Conservation (phyloP, 2,329 filamentous ascomycete genomes). For the Sphaerulina populicola region DNA sequence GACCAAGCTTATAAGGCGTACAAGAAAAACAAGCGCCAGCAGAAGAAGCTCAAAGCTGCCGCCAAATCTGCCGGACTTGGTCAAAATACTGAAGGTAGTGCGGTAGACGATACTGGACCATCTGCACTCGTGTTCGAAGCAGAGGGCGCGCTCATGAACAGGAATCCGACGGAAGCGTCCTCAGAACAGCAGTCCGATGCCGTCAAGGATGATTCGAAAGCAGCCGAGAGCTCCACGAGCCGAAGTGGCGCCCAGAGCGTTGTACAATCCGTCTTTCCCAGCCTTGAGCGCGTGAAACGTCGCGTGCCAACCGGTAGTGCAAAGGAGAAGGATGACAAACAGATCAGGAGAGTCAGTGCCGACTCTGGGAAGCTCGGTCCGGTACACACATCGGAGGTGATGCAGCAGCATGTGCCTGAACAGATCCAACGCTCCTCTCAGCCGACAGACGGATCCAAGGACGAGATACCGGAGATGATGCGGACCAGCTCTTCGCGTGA, state of each 20-base stretch:
- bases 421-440: constrained; percentile 20
- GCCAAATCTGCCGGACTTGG: constrained; percentile 14
- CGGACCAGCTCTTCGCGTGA: constrained; percentile 21
- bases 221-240: constrained; percentile 5
- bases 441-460: constrained; percentile 15
- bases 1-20: constrained; percentile 29
- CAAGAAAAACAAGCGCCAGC: constrained; percentile 30
- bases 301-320: constrained; percentile 10
- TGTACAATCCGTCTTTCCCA: constrained; percentile 23
- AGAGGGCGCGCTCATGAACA: constrained; percentile 8
- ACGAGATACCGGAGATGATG: constrained; percentile 16
- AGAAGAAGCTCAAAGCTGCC: constrained; percentile 27
- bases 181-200: background rate
- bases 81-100: constrained; percentile 17
- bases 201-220: background rate
- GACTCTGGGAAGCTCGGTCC: constrained; percentile 7
- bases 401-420: constrained; percentile 22
- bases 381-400: constrained; percentile 25
- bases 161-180: background rate
- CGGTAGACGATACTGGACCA: constrained; percentile 32
- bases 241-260: constrained; percentile 8
- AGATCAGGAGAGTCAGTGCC: constrained; percentile 6
- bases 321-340: background rate
- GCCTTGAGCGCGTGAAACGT: constrained; percentile 24
- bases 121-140: constrained; percentile 19